Percentiles rank a stretch among this genome's conserved stretches.
Evolutionary conservation across 2,329 filamentous ascomycete species (phyloP).

Genomic region (Alternaria sp.): DNA sequence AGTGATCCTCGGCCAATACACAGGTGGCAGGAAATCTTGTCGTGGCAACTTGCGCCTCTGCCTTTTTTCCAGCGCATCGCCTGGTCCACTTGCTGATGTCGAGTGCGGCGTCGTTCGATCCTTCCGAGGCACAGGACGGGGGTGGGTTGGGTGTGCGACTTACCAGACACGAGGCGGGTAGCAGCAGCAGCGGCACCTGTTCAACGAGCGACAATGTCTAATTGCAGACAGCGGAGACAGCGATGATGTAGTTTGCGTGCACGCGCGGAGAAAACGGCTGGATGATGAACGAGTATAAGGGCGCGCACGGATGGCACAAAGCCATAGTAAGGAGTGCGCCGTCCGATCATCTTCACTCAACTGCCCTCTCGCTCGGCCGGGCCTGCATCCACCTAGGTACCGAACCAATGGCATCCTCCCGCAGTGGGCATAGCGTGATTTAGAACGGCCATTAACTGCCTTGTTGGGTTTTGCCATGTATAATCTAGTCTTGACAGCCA

Average conservation of each 20-base stretch:
- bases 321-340: constrained; percentile 23
- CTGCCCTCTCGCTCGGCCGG: constrained; percentile 14
- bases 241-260: constrained; percentile 11
- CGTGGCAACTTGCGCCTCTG: constrained; percentile 8
- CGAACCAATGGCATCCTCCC: constrained; percentile 18
- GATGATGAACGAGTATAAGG: constrained; percentile 14
- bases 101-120: not conserved
- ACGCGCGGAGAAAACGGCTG: constrained; percentile 10
- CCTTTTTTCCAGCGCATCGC: constrained; percentile 10
- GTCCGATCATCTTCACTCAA: constrained; percentile 17
- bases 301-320: constrained; percentile 18
- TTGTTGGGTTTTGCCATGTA: constrained; percentile 7
- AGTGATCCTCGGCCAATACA: constrained; percentile 4
- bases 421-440: constrained; percentile 18
- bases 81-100: constrained; percentile 8
- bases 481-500: constrained; percentile 1
- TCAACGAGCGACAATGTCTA: constrained; percentile 21
- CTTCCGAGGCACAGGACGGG: constrained; percentile 16
- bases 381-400: constrained; percentile 12
- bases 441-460: constrained; percentile 9
- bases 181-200: constrained; percentile 13
- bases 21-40: constrained; percentile 8
- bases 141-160: constrained; percentile 18
- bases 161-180: constrained; percentile 25
- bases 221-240: constrained; percentile 8